Conservation (phyloP, 1,284 basidiomycete species). For the Ceratobasidium theobromae region DNA sequence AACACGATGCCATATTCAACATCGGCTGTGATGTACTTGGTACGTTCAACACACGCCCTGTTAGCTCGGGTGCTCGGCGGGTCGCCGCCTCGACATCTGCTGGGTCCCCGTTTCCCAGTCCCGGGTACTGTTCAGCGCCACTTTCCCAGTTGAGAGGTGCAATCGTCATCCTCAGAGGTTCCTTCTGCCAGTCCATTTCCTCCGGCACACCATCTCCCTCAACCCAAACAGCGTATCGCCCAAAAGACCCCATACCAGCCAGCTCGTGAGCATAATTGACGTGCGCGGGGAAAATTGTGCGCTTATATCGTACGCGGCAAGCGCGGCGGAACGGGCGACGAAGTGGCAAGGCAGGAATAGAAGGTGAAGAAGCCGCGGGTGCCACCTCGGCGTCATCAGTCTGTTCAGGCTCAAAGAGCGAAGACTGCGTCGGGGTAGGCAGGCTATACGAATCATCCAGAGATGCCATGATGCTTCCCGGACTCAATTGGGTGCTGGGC, state of each 20-base stretch:
- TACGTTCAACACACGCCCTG: neutral
- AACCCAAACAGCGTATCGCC: conserved; percentile 23
- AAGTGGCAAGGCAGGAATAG: neutral
- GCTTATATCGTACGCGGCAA: conserved; percentile 11
- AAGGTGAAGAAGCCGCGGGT: neutral
- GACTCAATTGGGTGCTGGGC: neutral
- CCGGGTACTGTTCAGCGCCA: neutral
- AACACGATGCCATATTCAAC: conserved; percentile 22
- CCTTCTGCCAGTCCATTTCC: conserved; percentile 7
- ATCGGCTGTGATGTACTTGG: neutral
- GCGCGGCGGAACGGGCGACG: conserved; percentile 8
- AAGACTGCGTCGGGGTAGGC: conserved; percentile 16
- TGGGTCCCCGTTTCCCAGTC: neutral
- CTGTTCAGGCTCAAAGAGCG: neutral
- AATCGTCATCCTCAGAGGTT: neutral
- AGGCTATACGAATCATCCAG: neutral
- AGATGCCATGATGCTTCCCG: neutral
- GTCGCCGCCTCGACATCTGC: neutral
- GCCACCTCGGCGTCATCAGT: neutral
- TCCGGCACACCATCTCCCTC: conserved; percentile 22
- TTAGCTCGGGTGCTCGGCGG: neutral
- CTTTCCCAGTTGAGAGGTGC: conserved; percentile 8
- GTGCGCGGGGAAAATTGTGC: conserved; percentile 17
- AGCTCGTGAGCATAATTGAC: conserved; percentile 28
- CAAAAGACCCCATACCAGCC: conserved; percentile 16